These are phyloP conservation scores for Austroboletus eburneus DNA, from an alignment of 768 basidiomycete species.

Conservation along the genomic window DNA sequence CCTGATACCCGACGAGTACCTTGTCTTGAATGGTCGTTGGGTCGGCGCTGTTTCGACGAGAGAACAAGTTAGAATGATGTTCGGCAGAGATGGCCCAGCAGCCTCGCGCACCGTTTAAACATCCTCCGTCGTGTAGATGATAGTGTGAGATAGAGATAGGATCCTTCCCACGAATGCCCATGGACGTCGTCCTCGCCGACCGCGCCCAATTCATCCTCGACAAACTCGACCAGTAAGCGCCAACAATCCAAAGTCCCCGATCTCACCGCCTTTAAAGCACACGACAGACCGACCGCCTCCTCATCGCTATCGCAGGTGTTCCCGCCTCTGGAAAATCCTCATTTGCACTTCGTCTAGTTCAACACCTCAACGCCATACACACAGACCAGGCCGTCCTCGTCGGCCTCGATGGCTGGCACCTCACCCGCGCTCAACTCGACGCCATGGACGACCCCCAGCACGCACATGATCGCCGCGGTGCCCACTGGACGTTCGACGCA, in stretches of 20 bases:
- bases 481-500: conserved; percentile 89
- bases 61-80: too few species aligned
- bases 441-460: conserved; percentile 67
- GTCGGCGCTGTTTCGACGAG: conserved; percentile 43
- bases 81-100: too few species aligned
- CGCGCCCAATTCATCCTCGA: conserved; percentile 38
- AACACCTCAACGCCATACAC: conserved; percentile 45
- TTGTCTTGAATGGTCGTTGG: conserved; percentile 80
- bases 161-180: too few species aligned
- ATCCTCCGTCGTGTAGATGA: too few species aligned
- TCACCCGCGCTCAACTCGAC: conserved; percentile 74
- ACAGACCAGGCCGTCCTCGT: conserved; percentile 55
- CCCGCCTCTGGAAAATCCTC: conserved; percentile 90
- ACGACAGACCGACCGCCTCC: conserved; percentile 37
- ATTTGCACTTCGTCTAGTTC: conserved; percentile 56
- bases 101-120: too few species aligned
- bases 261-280: too few species aligned
- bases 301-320: conserved; percentile 72
- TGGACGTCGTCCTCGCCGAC: conserved; percentile 37
- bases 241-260: too few species aligned
- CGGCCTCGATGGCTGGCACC: conserved; percentile 91
- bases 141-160: too few species aligned
- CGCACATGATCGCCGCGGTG: conserved; percentile 78
- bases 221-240: conserved; percentile 36
- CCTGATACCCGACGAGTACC: conserved; percentile 82